phyloP scores from a whole-genome alignment of 2,329 filamentous ascomycete genomes.

The Phyllosticta citriasiana region DNA sequence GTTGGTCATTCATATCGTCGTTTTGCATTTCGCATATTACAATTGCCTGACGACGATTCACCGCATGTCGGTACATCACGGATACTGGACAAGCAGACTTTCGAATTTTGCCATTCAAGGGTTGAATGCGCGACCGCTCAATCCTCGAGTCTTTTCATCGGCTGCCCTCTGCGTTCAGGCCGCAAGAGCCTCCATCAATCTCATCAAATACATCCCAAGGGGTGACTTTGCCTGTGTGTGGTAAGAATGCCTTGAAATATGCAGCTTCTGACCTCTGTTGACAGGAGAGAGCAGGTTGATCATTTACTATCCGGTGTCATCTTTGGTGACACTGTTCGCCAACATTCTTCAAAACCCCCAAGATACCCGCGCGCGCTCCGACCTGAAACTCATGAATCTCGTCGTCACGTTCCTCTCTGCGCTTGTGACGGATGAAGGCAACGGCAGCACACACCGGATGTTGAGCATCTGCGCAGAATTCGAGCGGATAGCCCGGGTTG shows the following conservation, averaged over 20 bases:
- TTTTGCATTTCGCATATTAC: conserved; percentile 94
- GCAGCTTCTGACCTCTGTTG: conserved; percentile 15
- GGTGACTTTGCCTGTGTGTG: conserved; percentile 93
- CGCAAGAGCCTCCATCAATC: conserved; percentile 80
- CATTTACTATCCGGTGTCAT: conserved; percentile 91
- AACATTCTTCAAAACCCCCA: conserved; percentile 94
- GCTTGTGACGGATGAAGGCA: conserved; percentile 79
- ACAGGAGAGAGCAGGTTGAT: conserved; percentile 53
- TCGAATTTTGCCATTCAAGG: conserved; percentile 95
- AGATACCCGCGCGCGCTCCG: conserved; percentile 76
- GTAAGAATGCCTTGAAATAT: conserved; percentile 41
- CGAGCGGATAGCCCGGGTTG: conserved; percentile 81
- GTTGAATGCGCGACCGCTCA: conserved; percentile 79
- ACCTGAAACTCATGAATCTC: conserved; percentile 81
- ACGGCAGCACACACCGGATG: conserved; percentile 88
- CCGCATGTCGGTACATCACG: conserved; percentile 95
- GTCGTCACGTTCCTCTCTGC: conserved; percentile 89
- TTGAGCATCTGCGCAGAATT: conserved; percentile 92
- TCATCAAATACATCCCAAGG: conserved; percentile 93
- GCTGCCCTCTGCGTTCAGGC: conserved; percentile 88
- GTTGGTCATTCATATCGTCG: conserved; percentile 86
- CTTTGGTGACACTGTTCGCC: conserved; percentile 87
- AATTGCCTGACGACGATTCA: conserved; percentile 97
- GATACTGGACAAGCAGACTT: conserved; percentile 92
- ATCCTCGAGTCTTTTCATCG: conserved; percentile 88